Evolutionary conservation across 139 green algal species (phyloP).

Genomic region (Ettlia oleoabundans): DNA sequence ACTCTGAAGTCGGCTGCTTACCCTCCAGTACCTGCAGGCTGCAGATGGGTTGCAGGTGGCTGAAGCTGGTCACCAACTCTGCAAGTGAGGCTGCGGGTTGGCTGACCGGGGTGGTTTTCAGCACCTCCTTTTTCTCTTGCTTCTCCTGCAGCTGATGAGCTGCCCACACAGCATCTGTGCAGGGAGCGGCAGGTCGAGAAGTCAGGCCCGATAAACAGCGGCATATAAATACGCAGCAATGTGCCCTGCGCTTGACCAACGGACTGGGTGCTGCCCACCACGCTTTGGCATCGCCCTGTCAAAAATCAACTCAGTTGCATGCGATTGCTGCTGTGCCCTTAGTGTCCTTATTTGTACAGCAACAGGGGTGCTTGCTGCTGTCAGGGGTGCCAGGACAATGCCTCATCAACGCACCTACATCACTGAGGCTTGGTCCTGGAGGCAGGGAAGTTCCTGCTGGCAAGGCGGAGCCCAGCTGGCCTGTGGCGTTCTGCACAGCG

Average conservation of each 20-base stretch:
- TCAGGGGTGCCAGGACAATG: neutral
- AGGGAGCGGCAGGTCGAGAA: neutral
- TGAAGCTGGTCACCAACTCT: neutral
- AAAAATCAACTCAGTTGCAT: too few species aligned
- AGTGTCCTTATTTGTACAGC: neutral
- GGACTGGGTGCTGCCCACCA: too few species aligned
- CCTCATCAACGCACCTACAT: neutral
- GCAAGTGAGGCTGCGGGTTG: neutral
- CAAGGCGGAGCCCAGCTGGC: neutral
- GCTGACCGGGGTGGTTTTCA: neutral
- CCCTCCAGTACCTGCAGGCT: slow-evolving; percentile 14
- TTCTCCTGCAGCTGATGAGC: neutral
- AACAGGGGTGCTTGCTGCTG: neutral
- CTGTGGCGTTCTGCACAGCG: neutral
- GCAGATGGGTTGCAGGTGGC: slow-evolving; percentile 3
- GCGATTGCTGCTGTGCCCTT: too few species aligned
- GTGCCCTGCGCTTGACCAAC: too few species aligned
- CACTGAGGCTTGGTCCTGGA: neutral
- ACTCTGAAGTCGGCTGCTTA: neutral
- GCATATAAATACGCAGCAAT: too few species aligned
- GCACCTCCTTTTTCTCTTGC: neutral
- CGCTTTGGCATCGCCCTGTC: too few species aligned
- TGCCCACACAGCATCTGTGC: slow-evolving; percentile 25
- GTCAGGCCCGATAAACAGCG: too few species aligned
- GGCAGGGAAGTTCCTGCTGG: neutral